Conservation (phyloP, 163 green algal genomes). For the Chlorella variabilis region DNA sequence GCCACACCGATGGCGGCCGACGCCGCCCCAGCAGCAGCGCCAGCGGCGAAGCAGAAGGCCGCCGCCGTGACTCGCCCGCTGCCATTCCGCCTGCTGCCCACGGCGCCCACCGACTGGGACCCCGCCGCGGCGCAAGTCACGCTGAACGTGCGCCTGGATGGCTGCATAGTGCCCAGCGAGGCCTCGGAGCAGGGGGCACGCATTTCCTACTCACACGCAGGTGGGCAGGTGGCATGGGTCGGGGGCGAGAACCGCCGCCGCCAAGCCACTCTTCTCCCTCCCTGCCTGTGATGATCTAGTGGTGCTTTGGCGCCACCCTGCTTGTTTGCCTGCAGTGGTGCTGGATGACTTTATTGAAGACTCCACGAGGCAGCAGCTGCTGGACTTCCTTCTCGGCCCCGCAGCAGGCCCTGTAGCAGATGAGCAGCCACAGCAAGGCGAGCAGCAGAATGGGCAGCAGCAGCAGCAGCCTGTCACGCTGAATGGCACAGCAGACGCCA, state of each 20-base stretch:
- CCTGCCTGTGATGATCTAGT: no score
- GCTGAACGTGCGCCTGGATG: constrained; percentile 70
- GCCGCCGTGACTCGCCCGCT: background rate
- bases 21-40: no score
- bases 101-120: constrained; percentile 47
- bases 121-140: constrained; percentile 1
- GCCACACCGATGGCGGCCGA: no score
- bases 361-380: constrained; percentile 48
- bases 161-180: constrained; percentile 72
- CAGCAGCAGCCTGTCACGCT: no score
- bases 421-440: background rate
- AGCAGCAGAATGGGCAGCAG: constrained; percentile 25
- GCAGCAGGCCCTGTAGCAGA: background rate
- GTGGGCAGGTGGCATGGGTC: background rate
- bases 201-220: constrained; percentile 56
- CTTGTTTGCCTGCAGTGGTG: constrained; percentile 45
- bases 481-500: no score
- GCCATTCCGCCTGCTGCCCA: constrained; percentile 45
- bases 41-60: background rate
- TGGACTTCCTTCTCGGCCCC: constrained; percentile 56
- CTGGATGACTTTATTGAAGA: constrained; percentile 82
- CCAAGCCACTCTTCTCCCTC: no score
- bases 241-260: no score
- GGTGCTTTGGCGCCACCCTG: no score
- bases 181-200: constrained; percentile 33